A percentile compares a stretch with the other conserved stretches of the same genome.
phyloP scores from a whole-genome alignment of 2,329 filamentous ascomycete genomes.

The Colletotrichum acutatum region DNA sequence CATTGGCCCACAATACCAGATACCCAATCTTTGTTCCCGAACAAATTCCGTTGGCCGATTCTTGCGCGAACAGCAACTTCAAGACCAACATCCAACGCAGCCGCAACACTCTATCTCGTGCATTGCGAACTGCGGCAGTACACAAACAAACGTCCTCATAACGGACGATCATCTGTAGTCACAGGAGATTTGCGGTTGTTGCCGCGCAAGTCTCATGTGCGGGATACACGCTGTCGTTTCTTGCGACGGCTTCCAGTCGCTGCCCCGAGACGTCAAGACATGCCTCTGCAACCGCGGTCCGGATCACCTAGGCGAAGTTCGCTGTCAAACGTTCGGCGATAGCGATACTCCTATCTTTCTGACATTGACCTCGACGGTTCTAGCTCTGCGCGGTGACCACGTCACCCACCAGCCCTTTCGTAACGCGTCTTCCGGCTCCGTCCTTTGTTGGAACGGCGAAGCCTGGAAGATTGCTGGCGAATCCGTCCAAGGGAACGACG shows the following conservation, averaged over 20 bases:
- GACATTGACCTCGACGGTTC: slow-evolving; percentile 83
- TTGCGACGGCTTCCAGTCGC: slow-evolving; percentile 42
- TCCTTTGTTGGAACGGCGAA: slow-evolving; percentile 97
- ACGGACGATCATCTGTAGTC: not conserved
- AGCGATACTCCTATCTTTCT: slow-evolving; percentile 55
- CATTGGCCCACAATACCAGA: not conserved
- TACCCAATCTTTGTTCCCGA: not conserved
- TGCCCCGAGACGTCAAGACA: slow-evolving; percentile 51
- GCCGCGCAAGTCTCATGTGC: slow-evolving; percentile 59
- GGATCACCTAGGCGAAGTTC: slow-evolving; percentile 63
- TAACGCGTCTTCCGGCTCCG: slow-evolving; percentile 65
- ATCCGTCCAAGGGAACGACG: slow-evolving; percentile 80
- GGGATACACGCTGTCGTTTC: slow-evolving; percentile 68
- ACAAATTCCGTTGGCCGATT: not conserved
- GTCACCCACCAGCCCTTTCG: slow-evolving; percentile 79
- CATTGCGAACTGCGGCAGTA: not conserved
- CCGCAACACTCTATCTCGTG: not conserved
- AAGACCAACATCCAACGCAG: not conserved
- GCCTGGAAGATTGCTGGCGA: slow-evolving; percentile 80
- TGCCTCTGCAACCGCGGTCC: slow-evolving; percentile 68
- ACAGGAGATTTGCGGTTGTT: no score
- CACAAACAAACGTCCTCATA: not conserved
- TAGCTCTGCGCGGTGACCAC: slow-evolving; percentile 84
- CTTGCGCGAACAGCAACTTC: not conserved
- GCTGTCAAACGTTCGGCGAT: slow-evolving; percentile 41